A percentile compares a stretch with the other conserved stretches of the same genome.
Evolutionary conservation across 1,139 yeast genomes (phyloP).

Genomic region (Suhomyces ambrosiae): DNA sequence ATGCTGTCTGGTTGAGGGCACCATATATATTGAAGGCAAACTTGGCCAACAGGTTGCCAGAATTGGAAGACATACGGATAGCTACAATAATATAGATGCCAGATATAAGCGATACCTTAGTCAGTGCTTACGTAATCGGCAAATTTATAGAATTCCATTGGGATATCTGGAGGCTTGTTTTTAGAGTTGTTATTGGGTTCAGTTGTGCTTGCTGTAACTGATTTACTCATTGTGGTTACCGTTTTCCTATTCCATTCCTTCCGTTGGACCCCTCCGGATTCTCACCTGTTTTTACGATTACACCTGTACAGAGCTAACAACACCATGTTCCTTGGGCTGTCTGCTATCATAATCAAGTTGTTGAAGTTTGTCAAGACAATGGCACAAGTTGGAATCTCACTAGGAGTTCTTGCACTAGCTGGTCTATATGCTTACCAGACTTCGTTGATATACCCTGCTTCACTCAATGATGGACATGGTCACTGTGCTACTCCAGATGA

Average conservation of each 20-base stretch:
- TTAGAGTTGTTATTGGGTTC: no score
- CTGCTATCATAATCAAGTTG: constrained; percentile 12
- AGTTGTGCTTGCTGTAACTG: no score
- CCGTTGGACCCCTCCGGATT: no score
- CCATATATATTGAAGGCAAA: constrained; percentile 44
- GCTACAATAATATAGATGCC: neutral
- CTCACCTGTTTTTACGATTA: neutral
- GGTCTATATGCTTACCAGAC: constrained; percentile 71
- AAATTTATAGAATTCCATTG: neutral
- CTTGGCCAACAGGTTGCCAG: constrained; percentile 26
- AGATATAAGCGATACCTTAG: neutral
- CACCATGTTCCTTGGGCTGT: constrained; percentile 11
- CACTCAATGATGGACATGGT: constrained; percentile 75
- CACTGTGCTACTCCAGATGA: constrained; percentile 78
- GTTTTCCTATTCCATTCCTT: no score
- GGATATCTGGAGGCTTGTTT: no score
- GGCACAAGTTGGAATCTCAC: constrained; percentile 33
- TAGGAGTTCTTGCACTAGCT: constrained; percentile 44
- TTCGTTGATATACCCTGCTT: constrained; percentile 77
- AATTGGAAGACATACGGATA: constrained; percentile 7
- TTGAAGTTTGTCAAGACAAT: constrained; percentile 15
- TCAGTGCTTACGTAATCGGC: constrained; percentile 3
- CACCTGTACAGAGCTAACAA: neutral
- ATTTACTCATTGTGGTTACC: no score
- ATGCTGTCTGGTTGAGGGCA: constrained; percentile 18